Base-by-base conservation (phyloP, 2,329 filamentous ascomycete species). In the Fusarium sp. region DNA sequence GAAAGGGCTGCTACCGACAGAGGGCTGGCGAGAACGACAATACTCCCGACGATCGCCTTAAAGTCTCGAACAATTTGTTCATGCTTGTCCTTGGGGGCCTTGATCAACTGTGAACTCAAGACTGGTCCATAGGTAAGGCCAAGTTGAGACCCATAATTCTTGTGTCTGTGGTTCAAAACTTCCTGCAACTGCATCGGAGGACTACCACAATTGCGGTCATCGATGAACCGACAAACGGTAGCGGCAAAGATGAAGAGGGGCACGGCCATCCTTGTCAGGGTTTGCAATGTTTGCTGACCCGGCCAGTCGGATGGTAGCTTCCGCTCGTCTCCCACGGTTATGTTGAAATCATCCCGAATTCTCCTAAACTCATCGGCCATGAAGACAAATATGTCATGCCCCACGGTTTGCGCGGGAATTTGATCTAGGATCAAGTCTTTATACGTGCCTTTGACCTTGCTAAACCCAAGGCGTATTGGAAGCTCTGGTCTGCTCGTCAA, bases 401-500 rank as follows among this genome's bases (percentile, higher is more conserved):
- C 64, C 6, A 85, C 70, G 5, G 76, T 61, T 0, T 55, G n/a
- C 26, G 69, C 27, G 1, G 75, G 65, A 35, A 83, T 76, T 20
- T 83, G 69, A 40, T 85, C 80, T 12, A 85, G 79, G 8, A 78
- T 67, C 79, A 78, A 3, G 49, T 75, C 27, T 27, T 66, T 54
- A 32, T 75, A 66, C 1, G 20, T 35, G 26, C 73, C 75, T 2
- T 71, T 40, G 20, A 80, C 73, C n/a, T 73, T 14, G 1, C 60
- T 60, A 52, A 85, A 84, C 0, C 80, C 78, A 13, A 80, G 69
- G 2, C 80, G 78, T 44, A 83, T 77, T 0, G 78, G 79, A 6
- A 82, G 52, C 37, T 85, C 80, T 0, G 82, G 81, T 38, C 83
- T 75, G 57, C 82, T 85, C 0, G 83, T 85, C 2, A 85, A 32